Evolutionary conservation across 1,284 basidiomycete genomes (phyloP).

Genomic region (Schizopora paradoxa): DNA sequence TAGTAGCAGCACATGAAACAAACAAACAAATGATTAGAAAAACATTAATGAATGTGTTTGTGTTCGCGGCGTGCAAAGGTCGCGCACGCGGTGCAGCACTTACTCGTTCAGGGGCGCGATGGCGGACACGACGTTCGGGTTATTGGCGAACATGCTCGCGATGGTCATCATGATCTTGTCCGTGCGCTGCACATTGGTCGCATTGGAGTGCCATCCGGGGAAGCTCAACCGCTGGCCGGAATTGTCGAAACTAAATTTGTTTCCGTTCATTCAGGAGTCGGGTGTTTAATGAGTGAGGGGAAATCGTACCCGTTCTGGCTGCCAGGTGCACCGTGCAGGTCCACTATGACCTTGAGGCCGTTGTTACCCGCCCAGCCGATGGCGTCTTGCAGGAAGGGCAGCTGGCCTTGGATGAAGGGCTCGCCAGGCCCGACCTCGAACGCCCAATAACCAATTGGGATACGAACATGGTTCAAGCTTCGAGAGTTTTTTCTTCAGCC

Average conservation of each 20-base stretch:
- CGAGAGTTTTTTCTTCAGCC: conserved; percentile 18
- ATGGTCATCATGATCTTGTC: conserved; percentile 63
- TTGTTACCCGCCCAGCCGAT: conserved; percentile 74
- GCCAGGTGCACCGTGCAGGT: conserved; percentile 81
- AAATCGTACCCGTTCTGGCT: conserved; percentile 69
- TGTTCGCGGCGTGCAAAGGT: too few species aligned
- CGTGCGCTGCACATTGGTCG: conserved; percentile 66
- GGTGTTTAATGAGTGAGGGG: neutral
- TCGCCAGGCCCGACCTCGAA: conserved; percentile 78
- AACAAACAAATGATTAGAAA: conserved; percentile 4
- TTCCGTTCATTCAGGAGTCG: conserved; percentile 1
- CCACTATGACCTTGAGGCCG: conserved; percentile 77
- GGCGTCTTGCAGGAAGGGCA: conserved; percentile 68
- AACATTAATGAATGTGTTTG: too few species aligned
- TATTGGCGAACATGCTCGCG: conserved; percentile 52
- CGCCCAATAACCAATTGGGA: conserved; percentile 93
- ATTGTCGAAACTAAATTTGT: conserved; percentile 70
- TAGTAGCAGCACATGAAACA: conserved; percentile 26
- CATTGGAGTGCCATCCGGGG: conserved; percentile 68
- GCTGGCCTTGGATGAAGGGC: conserved; percentile 80
- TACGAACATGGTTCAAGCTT: conserved; percentile 78
- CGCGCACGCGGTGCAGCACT: too few species aligned
- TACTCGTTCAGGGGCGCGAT: conserved; percentile 79
- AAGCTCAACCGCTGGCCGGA: conserved; percentile 64
- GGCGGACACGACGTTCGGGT: conserved; percentile 54